Conservation (phyloP, 163 green algal genomes). For the Scenedesmus sp. region DNA sequence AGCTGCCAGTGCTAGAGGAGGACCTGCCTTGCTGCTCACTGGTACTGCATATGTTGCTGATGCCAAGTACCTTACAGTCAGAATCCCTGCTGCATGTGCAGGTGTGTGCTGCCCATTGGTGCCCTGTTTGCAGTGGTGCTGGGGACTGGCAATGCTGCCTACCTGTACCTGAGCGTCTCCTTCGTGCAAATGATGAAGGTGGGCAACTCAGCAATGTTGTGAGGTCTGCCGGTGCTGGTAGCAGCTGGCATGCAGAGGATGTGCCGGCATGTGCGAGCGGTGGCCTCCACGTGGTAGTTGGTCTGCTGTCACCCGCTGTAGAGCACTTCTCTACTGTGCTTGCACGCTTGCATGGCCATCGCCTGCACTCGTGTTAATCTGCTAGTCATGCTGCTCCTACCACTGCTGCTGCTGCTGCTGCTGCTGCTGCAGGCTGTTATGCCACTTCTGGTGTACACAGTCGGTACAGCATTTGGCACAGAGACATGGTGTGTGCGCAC, state of each 20-base stretch:
- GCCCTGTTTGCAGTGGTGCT: conserved; percentile 85
- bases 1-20: no score
- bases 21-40: no score
- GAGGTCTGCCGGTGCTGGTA: conserved; percentile 60
- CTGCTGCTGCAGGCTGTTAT: conserved; percentile 74
- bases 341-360: background rate
- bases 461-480: conserved; percentile 72
- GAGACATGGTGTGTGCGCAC: conserved; percentile 72
- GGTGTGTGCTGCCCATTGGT: conserved; percentile 87
- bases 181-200: conserved; percentile 96
- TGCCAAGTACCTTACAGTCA: no score
- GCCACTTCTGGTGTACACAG: conserved; percentile 83
- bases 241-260: no score
- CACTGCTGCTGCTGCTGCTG: conserved; percentile 64
- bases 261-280: no score
- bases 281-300: no score
- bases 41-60: conserved; percentile 27
- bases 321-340: background rate
- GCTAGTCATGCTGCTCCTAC: background rate
- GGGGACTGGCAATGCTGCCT: conserved; percentile 91
- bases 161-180: conserved; percentile 89
- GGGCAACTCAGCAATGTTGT: background rate
- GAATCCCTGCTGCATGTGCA: conserved; percentile 58
- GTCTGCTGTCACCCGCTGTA: no score
- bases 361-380: no score